phyloP scores from a whole-genome alignment of 106 monocot genomes.

The Phalaenopsis equestris region DNA sequence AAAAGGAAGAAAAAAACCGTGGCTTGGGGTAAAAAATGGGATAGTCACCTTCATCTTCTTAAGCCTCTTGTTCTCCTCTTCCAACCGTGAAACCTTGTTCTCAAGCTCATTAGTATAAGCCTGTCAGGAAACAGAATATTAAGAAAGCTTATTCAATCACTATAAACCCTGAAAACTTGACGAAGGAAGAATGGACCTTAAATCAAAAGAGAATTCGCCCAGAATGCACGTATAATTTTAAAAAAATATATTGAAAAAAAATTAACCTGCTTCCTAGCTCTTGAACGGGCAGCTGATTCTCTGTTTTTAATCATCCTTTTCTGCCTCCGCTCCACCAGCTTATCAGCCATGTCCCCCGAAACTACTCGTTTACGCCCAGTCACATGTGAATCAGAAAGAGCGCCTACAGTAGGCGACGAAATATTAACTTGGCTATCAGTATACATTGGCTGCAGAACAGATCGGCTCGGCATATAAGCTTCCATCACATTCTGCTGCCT shows the following conservation, averaged over 20 bases:
- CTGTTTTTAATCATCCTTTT: conserved; percentile 97
- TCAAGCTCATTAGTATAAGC: conserved; percentile 95
- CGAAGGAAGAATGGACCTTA: neutral
- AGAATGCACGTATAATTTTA: neutral
- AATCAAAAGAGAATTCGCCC: neutral
- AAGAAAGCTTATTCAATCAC: neutral
- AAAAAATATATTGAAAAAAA: neutral
- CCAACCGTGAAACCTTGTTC: conserved; percentile 78
- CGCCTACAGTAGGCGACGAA: conserved; percentile 25
- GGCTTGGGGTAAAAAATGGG: neutral
- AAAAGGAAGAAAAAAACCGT: too few relatives aligned
- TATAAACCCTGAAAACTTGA: neutral
- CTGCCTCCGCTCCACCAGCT: conserved; percentile 72
- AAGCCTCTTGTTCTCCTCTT: conserved; percentile 85
- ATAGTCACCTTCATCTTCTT: conserved; percentile 66
- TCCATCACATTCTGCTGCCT: conserved; percentile 30
- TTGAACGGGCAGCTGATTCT: conserved; percentile 92
- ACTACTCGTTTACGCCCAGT: conserved; percentile 43
- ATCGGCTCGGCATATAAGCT: conserved; percentile 21
- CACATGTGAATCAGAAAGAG: conserved; percentile 33
- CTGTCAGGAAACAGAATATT: conserved; percentile 20
- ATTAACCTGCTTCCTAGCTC: conserved; percentile 90
- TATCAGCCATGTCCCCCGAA: conserved; percentile 43
- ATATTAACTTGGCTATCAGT: conserved; percentile 27
- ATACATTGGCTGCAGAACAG: conserved; percentile 22